Base-by-base conservation (phyloP, 768 basidiomycete genomes). In the Rhodotorula diobovata region DNA sequence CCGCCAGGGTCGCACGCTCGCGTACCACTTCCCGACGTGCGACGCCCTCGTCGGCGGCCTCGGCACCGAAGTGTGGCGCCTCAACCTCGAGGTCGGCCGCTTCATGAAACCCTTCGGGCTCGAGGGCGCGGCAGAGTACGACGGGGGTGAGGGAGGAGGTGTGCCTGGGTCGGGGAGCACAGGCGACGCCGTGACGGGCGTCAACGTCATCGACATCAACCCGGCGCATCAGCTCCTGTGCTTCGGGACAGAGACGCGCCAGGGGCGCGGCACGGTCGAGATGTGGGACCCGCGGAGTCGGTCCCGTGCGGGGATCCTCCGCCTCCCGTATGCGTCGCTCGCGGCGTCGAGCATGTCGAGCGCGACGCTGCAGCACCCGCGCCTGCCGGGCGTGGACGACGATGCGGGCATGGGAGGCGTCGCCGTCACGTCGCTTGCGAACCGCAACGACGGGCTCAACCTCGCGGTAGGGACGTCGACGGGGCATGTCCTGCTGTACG, bases 271-370 rank as follows among this genome's bases (percentile, higher is more conserved):
- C 28, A 87, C 89, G 7, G 90, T 93, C 53, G 93, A 97, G 80
- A 91, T 99, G 77, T 99, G 94, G 93, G 96, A 99, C 81, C 90
- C 88, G 9, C 85, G 96, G 57, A 91, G 92, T 41, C 84, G 94
- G 25, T 82, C 87, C 0, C 81, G 85, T 39, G 90, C 92, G 1
- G 93, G 91, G 0, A 81, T 86, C 8, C 83, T 96, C 48, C 80
- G 91, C 89, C 67, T 78, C 11, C 77, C 77, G 20, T 75, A 76
- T 50, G 51, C 59, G 8, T 68, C 72, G 56, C 68, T 77, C 37
- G 20, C 53, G 12, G 75, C 73, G 3, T 46, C 66, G 37, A 62
- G 58, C 30, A 67, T 72, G 35, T 78, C 78, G 53, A 70, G 67
- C 53, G 76, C 73, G 37, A 59, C 50, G 5, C 9, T 69, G 34